Percentiles rank a stretch among this genome's conserved stretches.
Evolutionary conservation across 768 basidiomycete species (phyloP).

Genomic region (Hygrophorus russula): DNA sequence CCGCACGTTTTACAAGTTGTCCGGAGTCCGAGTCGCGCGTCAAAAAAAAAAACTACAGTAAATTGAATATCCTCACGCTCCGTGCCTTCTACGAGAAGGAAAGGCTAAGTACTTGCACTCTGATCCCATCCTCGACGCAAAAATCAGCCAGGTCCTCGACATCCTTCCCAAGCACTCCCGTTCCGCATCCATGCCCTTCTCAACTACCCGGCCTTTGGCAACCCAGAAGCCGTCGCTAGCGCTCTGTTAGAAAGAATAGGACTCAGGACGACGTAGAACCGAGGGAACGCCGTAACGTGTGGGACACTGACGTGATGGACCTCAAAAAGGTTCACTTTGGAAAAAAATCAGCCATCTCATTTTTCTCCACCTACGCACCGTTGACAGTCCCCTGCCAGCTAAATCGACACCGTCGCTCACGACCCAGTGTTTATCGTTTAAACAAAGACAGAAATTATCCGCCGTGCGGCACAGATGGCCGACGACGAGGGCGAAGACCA

Average conservation of each 20-base stretch:
- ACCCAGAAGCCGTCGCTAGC: conserved; percentile 52
- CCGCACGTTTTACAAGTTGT: no score
- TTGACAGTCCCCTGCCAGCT: conserved; percentile 19
- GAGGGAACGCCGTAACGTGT: conserved; percentile 57
- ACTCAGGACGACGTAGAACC: conserved; percentile 16
- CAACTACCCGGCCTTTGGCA: conserved; percentile 30
- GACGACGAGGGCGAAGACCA: conserved; percentile 42
- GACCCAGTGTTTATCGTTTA: conserved; percentile 52
- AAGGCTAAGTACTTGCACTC: conserved; percentile 14
- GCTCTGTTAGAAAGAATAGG: conserved; percentile 71
- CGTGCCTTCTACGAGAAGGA: conserved; percentile 27
- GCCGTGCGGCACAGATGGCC: conserved; percentile 56
- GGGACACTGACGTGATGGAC: conserved; percentile 66
- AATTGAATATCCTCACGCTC: conserved; percentile 42
- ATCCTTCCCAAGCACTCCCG: conserved; percentile 56
- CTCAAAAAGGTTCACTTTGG: conserved; percentile 45
- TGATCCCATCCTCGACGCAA: conserved; percentile 41
- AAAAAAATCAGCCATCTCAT: conserved; percentile 43
- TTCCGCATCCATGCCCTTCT: conserved; percentile 47
- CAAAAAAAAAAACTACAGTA: no score
- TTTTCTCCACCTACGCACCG: neutral
- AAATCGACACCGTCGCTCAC: conserved; percentile 29
- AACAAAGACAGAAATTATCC: conserved; percentile 78
- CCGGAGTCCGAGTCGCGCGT: no score
- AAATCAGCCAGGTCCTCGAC: conserved; percentile 62